Evolutionary conservation across 306 rosid species (phyloP), one percentile per base, ranked within the genome.

Genomic region (Sesbania bispinosa): DNA sequence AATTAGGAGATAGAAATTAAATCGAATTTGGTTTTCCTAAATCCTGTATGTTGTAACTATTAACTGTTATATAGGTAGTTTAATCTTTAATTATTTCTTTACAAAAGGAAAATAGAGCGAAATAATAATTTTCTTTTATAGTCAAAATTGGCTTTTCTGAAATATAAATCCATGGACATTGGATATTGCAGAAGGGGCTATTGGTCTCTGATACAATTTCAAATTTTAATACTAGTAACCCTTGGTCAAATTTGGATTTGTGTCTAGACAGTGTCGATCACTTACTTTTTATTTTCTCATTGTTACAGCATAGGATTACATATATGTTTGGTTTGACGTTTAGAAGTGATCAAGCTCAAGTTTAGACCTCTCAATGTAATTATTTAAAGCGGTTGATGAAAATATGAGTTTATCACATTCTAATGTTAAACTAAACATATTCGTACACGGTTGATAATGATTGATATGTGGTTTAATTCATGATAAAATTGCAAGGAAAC

Each of bases 11-110:
- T n/a, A 32, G 41, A 57, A 51, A 53, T 48, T 45, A 16, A 76
- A 72, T 63, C 14, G 72, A 57, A 47, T 33, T 74, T 30, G 16
- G 66, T 35, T 59, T 77, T 74, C 38, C 57, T 47, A 67, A 38
- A 60, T 60, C 72, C 27, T 65, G 39, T 33, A 43, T 47, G 53
- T 39, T 60, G 69, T 77, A 63, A 62, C 19, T 41, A 35, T 27
- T 41, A 67, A 27, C 50, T 73, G 23, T 19, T 46, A 71, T 50
- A 52, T 69, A 67, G 59, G 45, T 43, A 21, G 45, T 50, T 30
- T 8, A 48, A 36, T 15, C 43, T 78, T 65, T 47, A 20, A 10
- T 52, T 78, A 45, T 51, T 38, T 15, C 41, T 54, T 26, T 27
- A 54, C 38, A 21, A 58, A 67, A 41, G n/a, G 14, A 76, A 62